Evolutionary conservation across 148 eudicot genomes (phyloP).

Genomic region (Rhododendron henanense): DNA sequence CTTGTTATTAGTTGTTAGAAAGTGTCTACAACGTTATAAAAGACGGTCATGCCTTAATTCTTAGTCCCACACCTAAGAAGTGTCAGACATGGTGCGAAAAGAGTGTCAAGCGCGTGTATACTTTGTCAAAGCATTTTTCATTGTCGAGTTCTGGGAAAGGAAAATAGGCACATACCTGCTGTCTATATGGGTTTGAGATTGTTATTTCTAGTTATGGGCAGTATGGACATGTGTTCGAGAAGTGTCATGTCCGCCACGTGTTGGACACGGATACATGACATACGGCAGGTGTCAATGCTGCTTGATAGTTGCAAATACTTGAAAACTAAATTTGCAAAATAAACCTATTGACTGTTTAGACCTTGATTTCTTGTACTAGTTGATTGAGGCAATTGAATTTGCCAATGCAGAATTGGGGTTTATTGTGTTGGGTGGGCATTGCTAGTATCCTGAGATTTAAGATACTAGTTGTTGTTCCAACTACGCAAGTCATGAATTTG

Average conservation of each 20-base stretch:
- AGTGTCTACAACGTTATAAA: too few relatives aligned
- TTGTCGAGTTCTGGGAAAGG: too few relatives aligned
- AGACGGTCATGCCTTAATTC: neutral
- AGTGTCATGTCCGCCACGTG: neutral
- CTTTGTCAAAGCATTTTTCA: too few relatives aligned
- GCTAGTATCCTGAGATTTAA: neutral
- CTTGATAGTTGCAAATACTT: neutral
- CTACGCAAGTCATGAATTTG: neutral
- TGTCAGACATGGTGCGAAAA: neutral
- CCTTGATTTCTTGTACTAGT: neutral
- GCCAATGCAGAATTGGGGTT: neutral
- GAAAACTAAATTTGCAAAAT: neutral
- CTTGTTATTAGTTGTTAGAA: neutral
- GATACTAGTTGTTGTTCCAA: neutral
- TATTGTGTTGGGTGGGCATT: neutral
- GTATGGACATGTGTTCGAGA: neutral
- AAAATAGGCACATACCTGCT: too few relatives aligned
- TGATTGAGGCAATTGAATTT: neutral
- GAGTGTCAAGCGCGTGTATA: neutral
- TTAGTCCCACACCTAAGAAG: neutral
- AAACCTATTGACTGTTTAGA: neutral
- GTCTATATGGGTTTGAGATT: neutral
- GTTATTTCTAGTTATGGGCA: neutral
- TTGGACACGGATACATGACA: neutral
- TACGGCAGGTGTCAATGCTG: neutral